These are phyloP conservation scores for Phycomyces nitens DNA, from an alignment of 192 early-diverging fungal species.

Conservation along the genomic window DNA sequence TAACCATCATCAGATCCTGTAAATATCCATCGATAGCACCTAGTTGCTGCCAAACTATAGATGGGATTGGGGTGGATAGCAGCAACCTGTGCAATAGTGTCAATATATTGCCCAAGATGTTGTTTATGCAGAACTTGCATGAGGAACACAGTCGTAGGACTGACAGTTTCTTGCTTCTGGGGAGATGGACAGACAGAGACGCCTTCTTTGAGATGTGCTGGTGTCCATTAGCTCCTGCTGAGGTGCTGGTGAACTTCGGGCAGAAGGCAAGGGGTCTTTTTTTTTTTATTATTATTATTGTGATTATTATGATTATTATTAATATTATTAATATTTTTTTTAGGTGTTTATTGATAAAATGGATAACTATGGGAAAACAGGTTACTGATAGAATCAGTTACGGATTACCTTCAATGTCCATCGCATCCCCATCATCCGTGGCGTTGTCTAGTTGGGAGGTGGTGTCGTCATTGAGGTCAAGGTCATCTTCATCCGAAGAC, in stretches of 20 bases:
- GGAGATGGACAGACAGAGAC: slow-evolving; percentile 7
- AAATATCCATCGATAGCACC: slow-evolving; percentile 76
- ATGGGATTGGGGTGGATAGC: slow-evolving; percentile 68
- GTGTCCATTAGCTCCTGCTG: slow-evolving; percentile 9
- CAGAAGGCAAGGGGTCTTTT: slow-evolving; percentile 18
- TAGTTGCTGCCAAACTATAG: slow-evolving; percentile 63
- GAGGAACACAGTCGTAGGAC: slow-evolving; percentile 23
- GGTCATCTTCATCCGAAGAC: slow-evolving; percentile 34
- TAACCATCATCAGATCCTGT: slow-evolving; percentile 92
- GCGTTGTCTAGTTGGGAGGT: slow-evolving; percentile 18
- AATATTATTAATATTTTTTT: slow-evolving; percentile 2
- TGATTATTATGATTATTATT: background rate
- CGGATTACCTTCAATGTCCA: slow-evolving; percentile 30
- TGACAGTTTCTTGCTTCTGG: slow-evolving; percentile 3
- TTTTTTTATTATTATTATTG: background rate
- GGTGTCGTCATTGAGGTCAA: slow-evolving; percentile 28
- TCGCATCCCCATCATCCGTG: slow-evolving; percentile 22
- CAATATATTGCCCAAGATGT: too few species aligned
- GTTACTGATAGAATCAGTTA: too few species aligned
- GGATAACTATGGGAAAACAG: too few species aligned
- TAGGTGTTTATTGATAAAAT: background rate
- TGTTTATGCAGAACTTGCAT: too few species aligned
- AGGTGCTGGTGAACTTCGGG: slow-evolving; percentile 26
- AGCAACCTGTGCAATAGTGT: slow-evolving; percentile 38
- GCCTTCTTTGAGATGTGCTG: slow-evolving; percentile 7